phyloP scores from a whole-genome alignment of 164 flowering plant species.

The Magnolia kwangsiensis region DNA sequence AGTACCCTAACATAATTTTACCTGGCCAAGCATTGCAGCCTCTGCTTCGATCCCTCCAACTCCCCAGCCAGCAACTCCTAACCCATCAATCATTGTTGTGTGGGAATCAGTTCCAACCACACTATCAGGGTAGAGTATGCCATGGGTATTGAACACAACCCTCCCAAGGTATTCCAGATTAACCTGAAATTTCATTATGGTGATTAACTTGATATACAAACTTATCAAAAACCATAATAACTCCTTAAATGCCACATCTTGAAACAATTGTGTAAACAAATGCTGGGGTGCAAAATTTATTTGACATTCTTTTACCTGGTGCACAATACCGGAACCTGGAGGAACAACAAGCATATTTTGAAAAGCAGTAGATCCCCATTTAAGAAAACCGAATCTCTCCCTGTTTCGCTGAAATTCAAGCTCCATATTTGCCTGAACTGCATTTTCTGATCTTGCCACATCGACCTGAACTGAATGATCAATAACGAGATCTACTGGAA shows the following conservation, averaged over 20 bases:
- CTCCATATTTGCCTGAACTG: conserved; percentile 78
- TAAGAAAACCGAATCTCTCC: conserved; percentile 83
- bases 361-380: conserved; percentile 87
- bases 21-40: conserved; percentile 95
- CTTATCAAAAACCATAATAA: not conserved
- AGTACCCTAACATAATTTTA: conserved; percentile 9
- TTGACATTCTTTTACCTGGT: conserved; percentile 51
- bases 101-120: conserved; percentile 96
- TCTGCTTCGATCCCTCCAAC: conserved; percentile 98
- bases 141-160: conserved; percentile 82
- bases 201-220: not conserved
- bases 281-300: not conserved
- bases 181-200: conserved; percentile 48
- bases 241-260: not conserved
- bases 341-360: conserved; percentile 88
- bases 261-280: not conserved
- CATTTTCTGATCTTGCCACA: conserved; percentile 74
- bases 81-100: conserved; percentile 88
- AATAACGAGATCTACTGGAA: conserved; percentile 90
- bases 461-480: conserved; percentile 91
- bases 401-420: conserved; percentile 70
- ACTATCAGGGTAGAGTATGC: conserved; percentile 88
- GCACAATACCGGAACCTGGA: conserved; percentile 91
- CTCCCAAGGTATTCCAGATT: conserved; percentile 91
- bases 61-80: conserved; percentile 97